Base-by-base conservation (phyloP, 371 early-diverging fungal genomes). In the Mortierella sp. region DNA sequence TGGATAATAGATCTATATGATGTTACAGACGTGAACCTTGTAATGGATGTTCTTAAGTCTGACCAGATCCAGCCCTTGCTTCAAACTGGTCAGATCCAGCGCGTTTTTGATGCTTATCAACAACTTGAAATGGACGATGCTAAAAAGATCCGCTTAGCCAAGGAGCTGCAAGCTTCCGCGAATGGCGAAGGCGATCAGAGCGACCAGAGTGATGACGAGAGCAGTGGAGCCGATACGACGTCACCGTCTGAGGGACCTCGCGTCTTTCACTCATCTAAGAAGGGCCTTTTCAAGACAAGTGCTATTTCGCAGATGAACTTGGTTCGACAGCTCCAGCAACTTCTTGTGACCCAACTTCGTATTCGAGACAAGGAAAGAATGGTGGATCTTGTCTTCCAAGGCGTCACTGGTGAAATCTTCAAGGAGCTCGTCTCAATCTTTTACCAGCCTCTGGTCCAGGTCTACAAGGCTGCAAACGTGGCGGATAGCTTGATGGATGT, bases 391-490 rank as follows among this genome's bases (percentile, higher is more conserved):
- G 80, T 91, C 63, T 91, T 88, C 78, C 88, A 92, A 70, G 91
- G 91, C 8, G 86, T 88, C 8, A 90, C 92, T 1, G 89, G 91
- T 8, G 90, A 91, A 66, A 76, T 92, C 9, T 83, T 91, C 58
- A 90, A 88, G 58, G 91, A 92, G 38, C 61, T 91, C 9, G 86
- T 92, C 60, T 83, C 91, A 10, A 89, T 90, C 50, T 91, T 92
- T 67, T 92, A 92, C 68, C 84, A 89, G 43, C 92, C 92, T 19
- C 67, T 92, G 45, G 90, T 90, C 7, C 83, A 90, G 64, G 90
- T 92, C 1, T 92, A 92, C 76, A 90, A 89, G 77, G 85, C 89
- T 4, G 92, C 92, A 21, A 90, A 91, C 66, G 89, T 92, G 53
- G 86, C 88, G 1, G 91, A 90, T 41, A 89, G 88, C 8, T 77